phyloP scores from a whole-genome alignment of 129 eudicot genomes.

The Flaveria trinervia region DNA sequence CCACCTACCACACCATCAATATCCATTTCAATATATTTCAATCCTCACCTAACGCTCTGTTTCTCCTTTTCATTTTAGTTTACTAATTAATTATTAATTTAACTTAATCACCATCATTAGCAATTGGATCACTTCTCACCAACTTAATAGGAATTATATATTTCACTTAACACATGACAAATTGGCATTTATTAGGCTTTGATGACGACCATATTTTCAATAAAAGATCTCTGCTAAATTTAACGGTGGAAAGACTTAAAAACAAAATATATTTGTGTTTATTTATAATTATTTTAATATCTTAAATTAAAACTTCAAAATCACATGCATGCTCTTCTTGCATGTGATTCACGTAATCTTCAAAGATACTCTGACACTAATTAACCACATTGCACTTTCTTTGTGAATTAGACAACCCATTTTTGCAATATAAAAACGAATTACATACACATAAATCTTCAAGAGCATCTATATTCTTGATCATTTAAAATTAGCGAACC shows the following conservation, averaged over 20 bases:
- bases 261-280: too few species aligned
- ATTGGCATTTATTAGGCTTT: neutral
- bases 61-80: neutral
- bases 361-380: too few species aligned
- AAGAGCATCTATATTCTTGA: too few species aligned
- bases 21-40: constrained; percentile 24
- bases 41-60: constrained; percentile 32
- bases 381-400: too few species aligned
- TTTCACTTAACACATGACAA: neutral
- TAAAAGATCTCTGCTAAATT: neutral
- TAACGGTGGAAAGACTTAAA: neutral
- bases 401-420: too few species aligned
- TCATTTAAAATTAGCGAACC: too few species aligned
- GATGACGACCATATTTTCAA: neutral
- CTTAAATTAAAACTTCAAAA: too few species aligned
- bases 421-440: too few species aligned
- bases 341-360: too few species aligned
- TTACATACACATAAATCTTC: too few species aligned
- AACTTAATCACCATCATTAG: constrained; percentile 17
- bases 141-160: constrained; percentile 5
- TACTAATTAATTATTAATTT: neutral
- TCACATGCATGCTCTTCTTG: too few species aligned
- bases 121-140: constrained; percentile 29
- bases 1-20: constrained; percentile 32
- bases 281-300: too few species aligned